Percentiles rank a stretch among this genome's conserved stretches.
phyloP scores from a whole-genome alignment of 805 yeast species.

The Metschnikowia peoriensis region DNA sequence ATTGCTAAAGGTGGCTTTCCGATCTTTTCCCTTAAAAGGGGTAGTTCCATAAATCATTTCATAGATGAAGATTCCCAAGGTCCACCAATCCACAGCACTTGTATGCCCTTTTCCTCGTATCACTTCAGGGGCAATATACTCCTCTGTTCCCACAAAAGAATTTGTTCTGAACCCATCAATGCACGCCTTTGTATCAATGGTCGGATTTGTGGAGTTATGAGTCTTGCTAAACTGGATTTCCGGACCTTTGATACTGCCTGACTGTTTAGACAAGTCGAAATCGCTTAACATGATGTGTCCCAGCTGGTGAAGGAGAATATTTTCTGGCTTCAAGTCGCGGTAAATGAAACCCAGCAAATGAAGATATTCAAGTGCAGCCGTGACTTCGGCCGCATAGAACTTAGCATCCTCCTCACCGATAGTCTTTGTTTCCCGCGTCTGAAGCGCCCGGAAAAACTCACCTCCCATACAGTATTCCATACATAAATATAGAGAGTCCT shows the following conservation, averaged over 20 bases:
- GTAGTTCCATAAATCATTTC: conserved; percentile 97
- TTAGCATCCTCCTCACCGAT: conserved; percentile 85
- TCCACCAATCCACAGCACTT: conserved; percentile 99
- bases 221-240: conserved; percentile 47
- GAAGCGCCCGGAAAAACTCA: conserved; percentile 93
- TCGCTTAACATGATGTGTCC: conserved; percentile 98
- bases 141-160: conserved; percentile 98
- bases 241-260: conserved; percentile 74
- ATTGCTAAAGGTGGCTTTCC: conserved; percentile 87
- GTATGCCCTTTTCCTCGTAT: conserved; percentile 97
- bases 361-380: conserved; percentile 92
- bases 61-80: conserved; percentile 85
- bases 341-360: conserved; percentile 97
- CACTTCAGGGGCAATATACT: conserved; percentile 97
- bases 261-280: conserved; percentile 91
- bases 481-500: conserved; percentile 85
- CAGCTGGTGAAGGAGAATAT: conserved; percentile 87
- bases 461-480: conserved; percentile 99
- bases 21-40: conserved; percentile 89
- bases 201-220: conserved; percentile 48
- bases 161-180: conserved; percentile 96
- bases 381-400: conserved; percentile 94
- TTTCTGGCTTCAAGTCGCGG: conserved; percentile 95
- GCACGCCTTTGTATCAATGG: conserved; percentile 90
- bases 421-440: conserved; percentile 83